Percentiles rank a stretch among this genome's conserved stretches.
Evolutionary conservation across 768 basidiomycete genomes (phyloP).

Genomic region (Flagelloscypha sp.): DNA sequence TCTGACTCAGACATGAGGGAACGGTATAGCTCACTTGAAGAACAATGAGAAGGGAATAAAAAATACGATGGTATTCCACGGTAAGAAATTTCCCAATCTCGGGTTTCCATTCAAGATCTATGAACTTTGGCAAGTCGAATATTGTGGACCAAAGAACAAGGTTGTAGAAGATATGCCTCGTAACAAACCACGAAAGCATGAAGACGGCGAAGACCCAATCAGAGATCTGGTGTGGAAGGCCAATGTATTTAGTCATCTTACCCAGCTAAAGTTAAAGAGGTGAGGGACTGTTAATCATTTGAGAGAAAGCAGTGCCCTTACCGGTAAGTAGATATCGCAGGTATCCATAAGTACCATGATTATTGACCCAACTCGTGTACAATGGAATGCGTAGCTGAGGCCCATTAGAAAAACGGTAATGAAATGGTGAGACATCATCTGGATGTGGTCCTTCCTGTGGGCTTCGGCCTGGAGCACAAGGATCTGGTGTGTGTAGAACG

Average conservation of each 20-base stretch:
- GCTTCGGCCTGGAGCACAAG: constrained; percentile 91
- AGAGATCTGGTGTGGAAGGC: constrained; percentile 47
- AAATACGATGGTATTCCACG: constrained; percentile 32
- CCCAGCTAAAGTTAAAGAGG: constrained; percentile 49
- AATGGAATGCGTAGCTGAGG: constrained; percentile 72
- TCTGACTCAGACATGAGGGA: constrained; percentile 6
- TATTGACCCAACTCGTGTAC: constrained; percentile 82
- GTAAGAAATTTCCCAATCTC: constrained; percentile 50
- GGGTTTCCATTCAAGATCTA: constrained; percentile 54
- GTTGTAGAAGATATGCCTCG: constrained; percentile 78
- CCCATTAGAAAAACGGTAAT: constrained; percentile 77
- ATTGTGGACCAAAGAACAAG: constrained; percentile 58
- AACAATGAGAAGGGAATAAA: constrained; percentile 45
- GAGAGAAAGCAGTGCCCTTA: constrained; percentile 32
- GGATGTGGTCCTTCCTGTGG: constrained; percentile 82
- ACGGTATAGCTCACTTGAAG: constrained; percentile 44
- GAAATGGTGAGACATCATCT: constrained; percentile 95
- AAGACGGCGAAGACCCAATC: constrained; percentile 76
- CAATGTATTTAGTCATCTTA: constrained; percentile 91
- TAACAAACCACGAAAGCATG: constrained; percentile 84
- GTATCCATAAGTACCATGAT: constrained; percentile 92
- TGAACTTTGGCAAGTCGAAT: constrained; percentile 38
- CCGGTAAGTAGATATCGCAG: constrained; percentile 88
- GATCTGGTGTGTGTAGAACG: constrained; percentile 89
- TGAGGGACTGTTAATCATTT: constrained; percentile 3